Percentiles rank a stretch among this genome's conserved stretches.
Evolutionary conservation across 2,329 filamentous ascomycete species (phyloP).

Genomic region (Epichloe aotearoae): DNA sequence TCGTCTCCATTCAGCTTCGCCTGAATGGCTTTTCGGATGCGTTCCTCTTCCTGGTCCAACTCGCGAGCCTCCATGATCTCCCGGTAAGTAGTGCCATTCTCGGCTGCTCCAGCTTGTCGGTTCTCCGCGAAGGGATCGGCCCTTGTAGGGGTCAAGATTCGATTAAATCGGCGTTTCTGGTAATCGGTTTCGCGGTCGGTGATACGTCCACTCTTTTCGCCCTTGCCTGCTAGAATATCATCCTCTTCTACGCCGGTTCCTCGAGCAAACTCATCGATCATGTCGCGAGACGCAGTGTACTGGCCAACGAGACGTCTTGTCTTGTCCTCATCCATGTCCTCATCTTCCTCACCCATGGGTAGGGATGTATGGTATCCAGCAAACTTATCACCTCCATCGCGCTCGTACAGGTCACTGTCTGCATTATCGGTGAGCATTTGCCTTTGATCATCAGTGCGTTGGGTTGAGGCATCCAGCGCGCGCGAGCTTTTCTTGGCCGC

Average conservation of each 20-base stretch:
- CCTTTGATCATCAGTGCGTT: slow-evolving; percentile 82
- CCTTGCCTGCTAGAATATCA: slow-evolving; percentile 68
- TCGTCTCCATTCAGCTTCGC: slow-evolving; percentile 53
- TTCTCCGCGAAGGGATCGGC: slow-evolving; percentile 77
- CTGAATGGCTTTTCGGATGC: slow-evolving; percentile 67
- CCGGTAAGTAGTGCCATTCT: slow-evolving; percentile 70
- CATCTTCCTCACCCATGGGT: slow-evolving; percentile 63
- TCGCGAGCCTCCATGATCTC: slow-evolving; percentile 87
- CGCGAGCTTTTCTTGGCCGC: slow-evolving; percentile 70
- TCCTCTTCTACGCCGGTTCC: slow-evolving; percentile 82
- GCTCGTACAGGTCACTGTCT: slow-evolving; percentile 79
- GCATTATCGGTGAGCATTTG: slow-evolving; percentile 81
- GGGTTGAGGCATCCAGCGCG: slow-evolving; percentile 63
- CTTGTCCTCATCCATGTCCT: slow-evolving; percentile 64
- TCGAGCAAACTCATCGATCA: slow-evolving; percentile 87
- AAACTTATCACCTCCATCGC: slow-evolving; percentile 65
- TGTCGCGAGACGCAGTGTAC: slow-evolving; percentile 83
- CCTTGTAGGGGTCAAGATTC: slow-evolving; percentile 71
- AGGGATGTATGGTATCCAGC: slow-evolving; percentile 86
- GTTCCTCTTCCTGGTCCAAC: slow-evolving; percentile 83
- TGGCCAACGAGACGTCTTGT: slow-evolving; percentile 77
- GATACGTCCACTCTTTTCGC: slow-evolving; percentile 83
- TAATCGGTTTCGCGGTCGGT: slow-evolving; percentile 92
- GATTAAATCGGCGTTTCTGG: slow-evolving; percentile 88
- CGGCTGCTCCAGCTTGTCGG: slow-evolving; percentile 49